Evolutionary conservation across 2,329 filamentous ascomycete species (phyloP).

Genomic region (Pseudopyrenochaeta lycopersici): DNA sequence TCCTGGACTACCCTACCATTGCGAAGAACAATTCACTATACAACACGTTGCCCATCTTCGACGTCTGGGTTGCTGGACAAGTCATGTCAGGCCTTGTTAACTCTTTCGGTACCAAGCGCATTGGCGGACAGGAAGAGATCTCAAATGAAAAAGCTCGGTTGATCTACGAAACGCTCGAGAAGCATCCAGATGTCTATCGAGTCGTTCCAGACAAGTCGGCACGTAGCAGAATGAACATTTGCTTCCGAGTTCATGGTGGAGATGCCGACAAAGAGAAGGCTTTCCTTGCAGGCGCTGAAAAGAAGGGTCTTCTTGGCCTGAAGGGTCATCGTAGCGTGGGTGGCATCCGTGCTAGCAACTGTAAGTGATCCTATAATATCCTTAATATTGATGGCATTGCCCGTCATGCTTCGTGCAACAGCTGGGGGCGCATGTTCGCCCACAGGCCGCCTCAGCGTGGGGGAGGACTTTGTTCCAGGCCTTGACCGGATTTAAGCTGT

Average conservation of each 20-base stretch:
- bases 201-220: conserved; percentile 79
- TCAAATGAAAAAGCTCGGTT: conserved; percentile 77
- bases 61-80: conserved; percentile 89
- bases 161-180: conserved; percentile 82
- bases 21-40: conserved; percentile 95
- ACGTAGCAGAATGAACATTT: conserved; percentile 93
- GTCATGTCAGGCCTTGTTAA: conserved; percentile 80
- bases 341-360: conserved; percentile 86
- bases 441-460: too few species aligned
- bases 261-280: conserved; percentile 77
- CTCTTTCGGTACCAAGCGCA: conserved; percentile 70
- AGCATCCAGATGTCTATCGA: conserved; percentile 74
- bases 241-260: conserved; percentile 78
- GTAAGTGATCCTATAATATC: conserved; percentile 43
- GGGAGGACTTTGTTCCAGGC: conserved; percentile 7
- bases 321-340: conserved; percentile 91
- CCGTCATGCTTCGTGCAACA: conserved; percentile 8
- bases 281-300: conserved; percentile 78
- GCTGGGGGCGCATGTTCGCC: conserved; percentile 21
- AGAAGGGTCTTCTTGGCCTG: conserved; percentile 75
- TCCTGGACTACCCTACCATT: conserved; percentile 84
- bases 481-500: conserved; percentile 6
- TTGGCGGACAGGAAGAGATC: conserved; percentile 78
- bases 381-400: conserved; percentile 9
- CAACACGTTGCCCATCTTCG: conserved; percentile 95